Conservation (phyloP, 371 early-diverging fungal species). For the Mortierella sp. region DNA sequence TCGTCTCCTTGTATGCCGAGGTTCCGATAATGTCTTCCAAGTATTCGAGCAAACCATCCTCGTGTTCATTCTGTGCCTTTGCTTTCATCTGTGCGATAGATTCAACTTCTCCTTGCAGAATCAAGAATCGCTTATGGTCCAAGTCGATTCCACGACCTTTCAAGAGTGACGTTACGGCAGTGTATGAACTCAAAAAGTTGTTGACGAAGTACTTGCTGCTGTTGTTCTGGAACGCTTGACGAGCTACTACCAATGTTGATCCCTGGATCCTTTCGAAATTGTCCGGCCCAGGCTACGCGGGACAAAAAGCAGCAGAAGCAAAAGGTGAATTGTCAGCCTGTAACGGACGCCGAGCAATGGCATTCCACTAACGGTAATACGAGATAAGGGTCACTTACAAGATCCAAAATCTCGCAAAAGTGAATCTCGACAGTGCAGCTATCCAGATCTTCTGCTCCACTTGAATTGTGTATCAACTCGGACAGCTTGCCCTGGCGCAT, state of each 20-base stretch:
- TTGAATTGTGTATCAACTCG: conserved; percentile 97
- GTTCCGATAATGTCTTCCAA: conserved; percentile 99
- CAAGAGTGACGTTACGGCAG: conserved; percentile 90
- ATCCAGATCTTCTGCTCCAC: conserved; percentile 71
- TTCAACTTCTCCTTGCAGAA: conserved; percentile 99
- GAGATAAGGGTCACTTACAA: conserved; percentile 56
- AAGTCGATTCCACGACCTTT: conserved; percentile 95
- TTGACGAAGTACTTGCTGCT: conserved; percentile 87
- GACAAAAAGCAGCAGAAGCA: not conserved
- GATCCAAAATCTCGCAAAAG: conserved; percentile 91
- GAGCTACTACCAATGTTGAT: conserved; percentile 82
- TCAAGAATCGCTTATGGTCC: conserved; percentile 99
- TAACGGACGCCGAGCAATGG: no score
- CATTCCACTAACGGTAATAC: no score
- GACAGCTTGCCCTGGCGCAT: conserved; percentile 98
- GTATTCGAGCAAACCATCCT: conserved; percentile 98
- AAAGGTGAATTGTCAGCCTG: not conserved
- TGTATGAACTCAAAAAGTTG: conserved; percentile 74
- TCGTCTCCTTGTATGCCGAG: conserved; percentile 86
- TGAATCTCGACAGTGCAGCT: conserved; percentile 95
- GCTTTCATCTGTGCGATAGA: conserved; percentile 99
- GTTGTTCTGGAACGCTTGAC: conserved; percentile 82
- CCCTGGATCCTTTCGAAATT: conserved; percentile 73
- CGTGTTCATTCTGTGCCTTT: conserved; percentile 91
- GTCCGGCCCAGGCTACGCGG: conserved; percentile 65